These are phyloP conservation scores for Sphenostylis stenocarpa DNA, from an alignment of 306 rosid genomes.

Conservation along the genomic window DNA sequence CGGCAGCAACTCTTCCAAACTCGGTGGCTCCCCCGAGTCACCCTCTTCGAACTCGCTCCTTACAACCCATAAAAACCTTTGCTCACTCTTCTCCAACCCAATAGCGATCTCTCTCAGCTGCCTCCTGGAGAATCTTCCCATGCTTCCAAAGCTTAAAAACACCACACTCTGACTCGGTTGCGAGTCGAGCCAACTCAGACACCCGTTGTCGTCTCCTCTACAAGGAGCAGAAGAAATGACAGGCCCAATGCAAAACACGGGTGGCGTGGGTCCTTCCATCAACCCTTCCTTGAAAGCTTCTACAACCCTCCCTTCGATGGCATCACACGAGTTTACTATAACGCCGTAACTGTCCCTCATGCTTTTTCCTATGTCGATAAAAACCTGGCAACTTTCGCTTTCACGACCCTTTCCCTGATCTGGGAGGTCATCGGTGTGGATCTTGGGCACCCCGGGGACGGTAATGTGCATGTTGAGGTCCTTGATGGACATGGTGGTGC, in stretches of 20 bases:
- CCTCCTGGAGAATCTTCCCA: constrained; percentile 42
- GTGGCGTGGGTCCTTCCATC: constrained; percentile 31
- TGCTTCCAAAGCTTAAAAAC: constrained; percentile 58
- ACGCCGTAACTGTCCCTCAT: constrained; percentile 9
- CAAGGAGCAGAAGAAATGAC: background rate
- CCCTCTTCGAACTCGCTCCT: background rate
- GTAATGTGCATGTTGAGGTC: constrained; percentile 21
- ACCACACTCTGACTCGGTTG: constrained; percentile 49
- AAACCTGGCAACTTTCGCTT: background rate
- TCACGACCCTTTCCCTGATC: background rate
- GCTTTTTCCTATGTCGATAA: background rate
- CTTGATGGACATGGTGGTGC: constrained; percentile 23
- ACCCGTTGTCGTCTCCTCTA: background rate
- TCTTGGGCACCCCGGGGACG: constrained; percentile 40
- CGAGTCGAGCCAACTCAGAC: constrained; percentile 48
- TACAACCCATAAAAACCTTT: constrained; percentile 26
- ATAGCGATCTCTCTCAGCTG: constrained; percentile 44
- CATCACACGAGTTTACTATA: background rate
- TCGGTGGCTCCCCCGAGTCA: constrained; percentile 20
- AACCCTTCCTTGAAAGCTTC: constrained; percentile 9
- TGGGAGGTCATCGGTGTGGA: background rate
- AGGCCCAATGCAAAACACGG: constrained; percentile 6
- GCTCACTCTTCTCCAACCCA: constrained; percentile 53
- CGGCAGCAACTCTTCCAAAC: constrained; percentile 42
- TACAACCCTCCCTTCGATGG: background rate